Base-by-base conservation (phyloP, 768 basidiomycete species). In the Cubamyces sp. region DNA sequence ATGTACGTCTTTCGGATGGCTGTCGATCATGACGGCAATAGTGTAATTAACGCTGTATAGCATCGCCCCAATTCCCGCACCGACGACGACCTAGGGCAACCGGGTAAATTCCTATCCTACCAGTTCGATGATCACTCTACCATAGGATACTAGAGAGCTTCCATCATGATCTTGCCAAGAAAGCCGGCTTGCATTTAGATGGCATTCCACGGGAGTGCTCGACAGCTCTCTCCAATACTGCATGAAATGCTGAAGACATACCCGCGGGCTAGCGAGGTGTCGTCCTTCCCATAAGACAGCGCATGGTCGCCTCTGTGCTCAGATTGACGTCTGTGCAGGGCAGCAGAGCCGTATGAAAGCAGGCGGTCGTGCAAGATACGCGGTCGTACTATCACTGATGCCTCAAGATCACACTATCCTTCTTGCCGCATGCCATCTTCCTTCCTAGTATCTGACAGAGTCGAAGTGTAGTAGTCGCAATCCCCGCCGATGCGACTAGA, bases 101-200 rank as follows among this genome's bases (percentile, higher is more conserved):
- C 57, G 39, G 48, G 16, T 28, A 42, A 43, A 51, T 40, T 40
- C 34, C 23, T 14, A 14, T 26, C 21, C 55, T 43, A 42, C 14
- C 7, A 28, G 14, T 41, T 26, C 19, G 49, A 59, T 52, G 57
- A 59, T 59, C 57, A 51, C 40, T 28, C 41, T 51, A 30, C 57
- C 41, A 45, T 52, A 19, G 49, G 46, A 25, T 48, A 47, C 19
- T 39, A 57, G 14, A 18, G 21, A 8, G n/a, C 12, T 45, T 14
- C 49, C 57, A 59, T 59, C 57, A 51, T 43, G 40, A 37, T 58
- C 26, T 9, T 8, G 49, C 25, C 6, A 11, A n/a, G 34, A 12
- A 34, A 19, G 43, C 43, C 34, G 34, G 11, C 34, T 5, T 34
- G 34, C 34, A 1, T 7, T 34, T 34, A 34, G 34, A 34, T 34